A percentile compares a stretch with the other conserved stretches of the same genome.
Evolutionary conservation across 2,329 filamentous ascomycete species (phyloP).

Genomic region (Penicillium janthinellum): DNA sequence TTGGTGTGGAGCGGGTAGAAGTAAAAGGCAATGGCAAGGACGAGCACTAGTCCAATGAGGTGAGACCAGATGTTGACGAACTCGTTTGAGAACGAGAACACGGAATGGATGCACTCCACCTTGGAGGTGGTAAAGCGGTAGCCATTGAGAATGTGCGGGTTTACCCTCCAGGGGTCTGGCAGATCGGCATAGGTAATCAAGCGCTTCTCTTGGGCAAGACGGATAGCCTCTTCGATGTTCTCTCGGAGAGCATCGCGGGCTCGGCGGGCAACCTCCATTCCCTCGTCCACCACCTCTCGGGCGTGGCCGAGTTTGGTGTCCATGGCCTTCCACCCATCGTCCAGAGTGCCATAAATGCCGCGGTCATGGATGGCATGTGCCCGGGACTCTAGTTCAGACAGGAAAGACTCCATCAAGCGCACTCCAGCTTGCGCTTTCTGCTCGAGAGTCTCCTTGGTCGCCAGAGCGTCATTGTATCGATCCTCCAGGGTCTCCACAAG

Average conservation of each 20-base stretch:
- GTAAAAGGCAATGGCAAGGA: slow-evolving; percentile 88
- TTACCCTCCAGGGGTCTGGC: slow-evolving; percentile 88
- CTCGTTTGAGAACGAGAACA: slow-evolving; percentile 87
- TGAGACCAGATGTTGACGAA: slow-evolving; percentile 98
- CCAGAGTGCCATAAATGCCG: slow-evolving; percentile 76
- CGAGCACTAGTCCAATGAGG: slow-evolving; percentile 80
- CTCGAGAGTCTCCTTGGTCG: slow-evolving; percentile 80
- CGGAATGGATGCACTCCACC: slow-evolving; percentile 80
- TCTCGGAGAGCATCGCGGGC: slow-evolving; percentile 82
- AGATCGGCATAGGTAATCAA: slow-evolving; percentile 88
- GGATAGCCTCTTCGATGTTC: slow-evolving; percentile 77
- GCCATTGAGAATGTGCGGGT: slow-evolving; percentile 86
- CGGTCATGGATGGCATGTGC: slow-evolving; percentile 78
- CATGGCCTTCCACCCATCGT: slow-evolving; percentile 75
- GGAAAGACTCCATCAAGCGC: slow-evolving; percentile 79
- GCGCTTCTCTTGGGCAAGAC: slow-evolving; percentile 74
- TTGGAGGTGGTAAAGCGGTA: slow-evolving; percentile 95
- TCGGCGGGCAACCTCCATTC: slow-evolving; percentile 77
- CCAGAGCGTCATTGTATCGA: slow-evolving; percentile 82
- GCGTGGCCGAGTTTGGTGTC: slow-evolving; percentile 77
- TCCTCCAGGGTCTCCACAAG: slow-evolving; percentile 91
- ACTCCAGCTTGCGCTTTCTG: slow-evolving; percentile 90
- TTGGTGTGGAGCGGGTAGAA: slow-evolving; percentile 89
- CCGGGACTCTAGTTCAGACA: slow-evolving; percentile 80
- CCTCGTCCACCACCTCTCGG: slow-evolving; percentile 75